Evolutionary conservation across 257 asterid genomes (phyloP).

Genomic region (Nicotiana obtusifolia): DNA sequence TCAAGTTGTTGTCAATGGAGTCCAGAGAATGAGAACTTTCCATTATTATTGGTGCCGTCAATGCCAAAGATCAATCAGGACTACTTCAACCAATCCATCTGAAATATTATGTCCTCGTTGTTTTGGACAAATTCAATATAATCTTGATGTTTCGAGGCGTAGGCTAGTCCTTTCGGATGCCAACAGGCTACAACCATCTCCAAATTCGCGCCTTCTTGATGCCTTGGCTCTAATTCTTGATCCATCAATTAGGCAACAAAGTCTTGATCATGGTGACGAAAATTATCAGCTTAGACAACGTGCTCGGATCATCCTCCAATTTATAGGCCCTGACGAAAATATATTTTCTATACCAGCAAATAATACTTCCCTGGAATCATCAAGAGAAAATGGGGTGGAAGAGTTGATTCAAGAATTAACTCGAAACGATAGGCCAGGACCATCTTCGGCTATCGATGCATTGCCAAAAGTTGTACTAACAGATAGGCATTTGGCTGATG

Average conservation of each 20-base stretch:
- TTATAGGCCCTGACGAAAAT: constrained; percentile 44
- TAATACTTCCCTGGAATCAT: background rate
- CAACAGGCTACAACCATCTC: constrained; percentile 28
- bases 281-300: constrained; percentile 13
- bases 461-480: constrained; percentile 42
- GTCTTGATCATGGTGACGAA: background rate
- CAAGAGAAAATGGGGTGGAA: constrained; percentile 11
- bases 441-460: constrained; percentile 30
- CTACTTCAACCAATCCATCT: constrained; percentile 52
- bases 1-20: constrained; percentile 36
- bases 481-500: constrained; percentile 26
- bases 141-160: constrained; percentile 58
- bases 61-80: constrained; percentile 61
- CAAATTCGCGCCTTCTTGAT: constrained; percentile 34
- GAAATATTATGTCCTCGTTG: constrained; percentile 64
- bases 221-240: constrained; percentile 42
- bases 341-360: background rate
- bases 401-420: constrained; percentile 30
- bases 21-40: constrained; percentile 50
- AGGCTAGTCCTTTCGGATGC: constrained; percentile 23
- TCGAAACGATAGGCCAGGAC: constrained; percentile 35
- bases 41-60: constrained; percentile 72
- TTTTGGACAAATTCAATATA: constrained; percentile 38
- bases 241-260: constrained; percentile 19
- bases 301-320: constrained; percentile 38